Percentiles rank a stretch among this genome's conserved stretches.
phyloP scores from a whole-genome alignment of 2,329 filamentous ascomycete species.

The Alternaria angustiovoidea region DNA sequence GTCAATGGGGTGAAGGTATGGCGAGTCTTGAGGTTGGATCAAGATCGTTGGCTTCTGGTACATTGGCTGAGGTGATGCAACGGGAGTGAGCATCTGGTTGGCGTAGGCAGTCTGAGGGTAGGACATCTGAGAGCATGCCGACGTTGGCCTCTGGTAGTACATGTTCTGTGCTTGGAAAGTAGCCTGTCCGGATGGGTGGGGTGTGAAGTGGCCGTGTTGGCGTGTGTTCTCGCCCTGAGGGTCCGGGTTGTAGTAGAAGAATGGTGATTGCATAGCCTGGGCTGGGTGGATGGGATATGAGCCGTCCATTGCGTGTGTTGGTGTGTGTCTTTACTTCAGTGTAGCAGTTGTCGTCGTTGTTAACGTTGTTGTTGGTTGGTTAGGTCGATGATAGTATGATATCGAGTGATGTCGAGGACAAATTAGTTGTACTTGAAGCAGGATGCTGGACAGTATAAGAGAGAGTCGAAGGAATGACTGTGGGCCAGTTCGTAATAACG shows the following conservation, averaged over 20 bases:
- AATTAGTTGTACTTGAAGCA: constrained; percentile 39
- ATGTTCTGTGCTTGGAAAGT: constrained; percentile 56
- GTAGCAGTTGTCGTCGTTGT: constrained; percentile 31
- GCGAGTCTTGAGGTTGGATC: constrained; percentile 65
- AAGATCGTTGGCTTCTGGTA: constrained; percentile 79
- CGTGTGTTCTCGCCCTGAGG: constrained; percentile 70
- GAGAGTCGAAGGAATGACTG: constrained; percentile 50
- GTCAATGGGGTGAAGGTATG: constrained; percentile 70
- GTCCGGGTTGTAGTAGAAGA: constrained; percentile 88
- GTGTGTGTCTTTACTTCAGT: constrained; percentile 6
- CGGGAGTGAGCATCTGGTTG: constrained; percentile 74
- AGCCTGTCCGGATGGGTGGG: constrained; percentile 55
- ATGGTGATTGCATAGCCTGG: constrained; percentile 73
- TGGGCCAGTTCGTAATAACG: constrained; percentile 52
- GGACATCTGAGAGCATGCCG: constrained; percentile 67
- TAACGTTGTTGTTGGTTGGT: constrained; percentile 12
- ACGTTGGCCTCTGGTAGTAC: constrained; percentile 64
- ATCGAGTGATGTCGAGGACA: constrained; percentile 23
- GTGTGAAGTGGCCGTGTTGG: constrained; percentile 79
- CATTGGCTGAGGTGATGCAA: constrained; percentile 76
- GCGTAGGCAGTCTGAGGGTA: constrained; percentile 63
- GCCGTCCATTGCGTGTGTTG: constrained; percentile 67
- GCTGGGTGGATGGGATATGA: constrained; percentile 61
- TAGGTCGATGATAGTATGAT: constrained; percentile 13
- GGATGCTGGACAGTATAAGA: constrained; percentile 30